A percentile compares a stretch with the other conserved stretches of the same genome.
Conservation (phyloP, 139 green algal genomes). For the Chlorokybus atmophyticus region DNA sequence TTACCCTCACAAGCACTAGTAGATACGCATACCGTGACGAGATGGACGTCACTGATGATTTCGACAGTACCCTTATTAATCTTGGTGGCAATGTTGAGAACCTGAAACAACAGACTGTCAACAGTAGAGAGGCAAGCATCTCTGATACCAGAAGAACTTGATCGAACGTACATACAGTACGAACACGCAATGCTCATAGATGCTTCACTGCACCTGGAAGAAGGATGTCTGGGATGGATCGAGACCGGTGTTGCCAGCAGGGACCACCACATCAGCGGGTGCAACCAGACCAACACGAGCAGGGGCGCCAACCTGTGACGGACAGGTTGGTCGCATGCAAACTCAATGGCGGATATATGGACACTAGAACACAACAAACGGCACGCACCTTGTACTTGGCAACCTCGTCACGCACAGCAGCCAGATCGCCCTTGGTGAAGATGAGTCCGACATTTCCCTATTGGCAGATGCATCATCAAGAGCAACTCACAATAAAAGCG, state of each 20-base stretch:
- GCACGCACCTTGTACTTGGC: conserved; percentile 72
- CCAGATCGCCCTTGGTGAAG: conserved; percentile 72
- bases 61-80: conserved; percentile 98
- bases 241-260: conserved; percentile 82
- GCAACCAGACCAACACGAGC: conserved; percentile 81
- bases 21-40: no score
- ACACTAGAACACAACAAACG: background rate
- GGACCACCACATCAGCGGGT: conserved; percentile 75
- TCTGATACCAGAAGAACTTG: no score
- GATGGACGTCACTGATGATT: conserved; percentile 75
- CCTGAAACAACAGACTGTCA: no score
- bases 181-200: no score
- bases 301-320: conserved; percentile 43
- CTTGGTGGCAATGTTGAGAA: conserved; percentile 98
- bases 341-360: no score
- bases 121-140: no score
- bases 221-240: conserved; percentile 98
- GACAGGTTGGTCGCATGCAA: no score
- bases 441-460: conserved; percentile 95
- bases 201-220: conserved; percentile 96
- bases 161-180: no score
- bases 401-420: conserved; percentile 63
- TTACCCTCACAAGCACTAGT: no score
- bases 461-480: conserved; percentile 10
- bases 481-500: no score